A percentile compares a stretch with the other conserved stretches of the same genome.
phyloP scores from a whole-genome alignment of 2,329 filamentous ascomycete genomes.

The Phaeosphaeriaceae sp. region DNA sequence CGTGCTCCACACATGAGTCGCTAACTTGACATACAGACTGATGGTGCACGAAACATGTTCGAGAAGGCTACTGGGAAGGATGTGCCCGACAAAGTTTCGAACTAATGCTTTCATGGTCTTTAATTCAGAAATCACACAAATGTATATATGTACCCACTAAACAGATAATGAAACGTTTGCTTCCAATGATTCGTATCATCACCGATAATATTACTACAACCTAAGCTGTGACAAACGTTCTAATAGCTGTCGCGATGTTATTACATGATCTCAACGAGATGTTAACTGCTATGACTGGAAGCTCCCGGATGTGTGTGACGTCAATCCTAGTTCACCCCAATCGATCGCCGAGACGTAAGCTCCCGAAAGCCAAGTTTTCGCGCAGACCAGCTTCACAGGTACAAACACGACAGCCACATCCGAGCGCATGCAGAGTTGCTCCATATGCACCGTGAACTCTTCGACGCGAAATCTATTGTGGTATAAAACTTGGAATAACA shows the following conservation, averaged over 20 bases:
- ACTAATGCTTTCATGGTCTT: conserved; percentile 36
- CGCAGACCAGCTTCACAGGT: conserved; percentile 1
- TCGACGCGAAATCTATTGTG: no score
- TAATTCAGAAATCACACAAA: no score
- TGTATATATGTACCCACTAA: no score
- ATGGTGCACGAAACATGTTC: conserved; percentile 57
- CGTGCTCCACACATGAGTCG: not conserved
- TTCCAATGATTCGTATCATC: no score
- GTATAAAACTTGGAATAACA: no score
- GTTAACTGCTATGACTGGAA: not conserved
- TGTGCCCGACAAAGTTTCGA: conserved; percentile 58
- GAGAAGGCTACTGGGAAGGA: conserved; percentile 60
- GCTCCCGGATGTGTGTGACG: not conserved
- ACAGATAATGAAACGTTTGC: no score
- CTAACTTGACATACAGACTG: conserved; percentile 46
- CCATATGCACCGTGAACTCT: not conserved
- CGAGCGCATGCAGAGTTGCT: not conserved
- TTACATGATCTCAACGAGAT: not conserved
- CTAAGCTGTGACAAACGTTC: no score
- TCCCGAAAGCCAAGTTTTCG: conserved; percentile 11
- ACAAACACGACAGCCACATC: not conserved
- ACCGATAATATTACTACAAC: no score
- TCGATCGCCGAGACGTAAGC: conserved; percentile 6
- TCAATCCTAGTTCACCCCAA: conserved; percentile 1
- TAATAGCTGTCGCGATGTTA: not conserved